Percentiles rank a stretch among this genome's conserved stretches.
Conservation (phyloP, 116 monocot genomes). For the Iris pallida region DNA sequence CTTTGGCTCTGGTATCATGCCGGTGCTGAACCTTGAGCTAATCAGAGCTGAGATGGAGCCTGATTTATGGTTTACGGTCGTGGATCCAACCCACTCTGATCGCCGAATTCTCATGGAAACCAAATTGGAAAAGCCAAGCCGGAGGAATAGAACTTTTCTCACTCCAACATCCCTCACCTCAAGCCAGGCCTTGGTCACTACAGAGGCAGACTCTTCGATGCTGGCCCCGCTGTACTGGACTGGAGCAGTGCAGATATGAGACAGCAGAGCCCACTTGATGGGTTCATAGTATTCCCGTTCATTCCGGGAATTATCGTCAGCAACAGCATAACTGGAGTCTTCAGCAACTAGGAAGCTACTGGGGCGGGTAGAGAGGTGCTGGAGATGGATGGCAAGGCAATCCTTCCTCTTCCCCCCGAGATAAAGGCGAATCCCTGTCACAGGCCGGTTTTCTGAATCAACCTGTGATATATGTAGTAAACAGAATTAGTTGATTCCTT, state of each 20-base stretch:
- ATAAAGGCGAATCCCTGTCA: slow-evolving; percentile 68
- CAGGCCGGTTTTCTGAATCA: slow-evolving; percentile 50
- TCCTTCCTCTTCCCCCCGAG: slow-evolving; percentile 63
- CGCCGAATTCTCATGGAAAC: slow-evolving; percentile 54
- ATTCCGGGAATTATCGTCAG: slow-evolving; percentile 10
- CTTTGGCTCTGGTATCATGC: slow-evolving; percentile 16
- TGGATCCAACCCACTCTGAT: slow-evolving; percentile 67
- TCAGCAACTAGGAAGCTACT: slow-evolving; percentile 33
- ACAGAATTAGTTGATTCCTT: background rate
- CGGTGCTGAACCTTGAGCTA: slow-evolving; percentile 31
- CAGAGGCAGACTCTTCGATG: slow-evolving; percentile 40
- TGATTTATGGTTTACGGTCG: slow-evolving; percentile 19
- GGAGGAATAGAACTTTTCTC: slow-evolving; percentile 67
- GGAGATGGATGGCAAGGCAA: slow-evolving; percentile 63
- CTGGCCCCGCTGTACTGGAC: slow-evolving; percentile 42
- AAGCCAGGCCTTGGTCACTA: slow-evolving; percentile 75
- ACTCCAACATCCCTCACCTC: slow-evolving; percentile 44
- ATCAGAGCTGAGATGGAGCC: slow-evolving; percentile 41
- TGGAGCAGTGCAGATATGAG: slow-evolving; percentile 61
- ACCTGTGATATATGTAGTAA: slow-evolving; percentile 28
- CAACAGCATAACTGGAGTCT: slow-evolving; percentile 8
- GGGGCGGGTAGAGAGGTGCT: slow-evolving; percentile 58
- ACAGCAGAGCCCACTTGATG: slow-evolving; percentile 51
- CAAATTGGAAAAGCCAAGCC: slow-evolving; percentile 67
- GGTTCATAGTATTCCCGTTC: slow-evolving; percentile 52